Base-by-base conservation (phyloP, 441 rosid species). In the Arabidopsis lyrata region DNA sequence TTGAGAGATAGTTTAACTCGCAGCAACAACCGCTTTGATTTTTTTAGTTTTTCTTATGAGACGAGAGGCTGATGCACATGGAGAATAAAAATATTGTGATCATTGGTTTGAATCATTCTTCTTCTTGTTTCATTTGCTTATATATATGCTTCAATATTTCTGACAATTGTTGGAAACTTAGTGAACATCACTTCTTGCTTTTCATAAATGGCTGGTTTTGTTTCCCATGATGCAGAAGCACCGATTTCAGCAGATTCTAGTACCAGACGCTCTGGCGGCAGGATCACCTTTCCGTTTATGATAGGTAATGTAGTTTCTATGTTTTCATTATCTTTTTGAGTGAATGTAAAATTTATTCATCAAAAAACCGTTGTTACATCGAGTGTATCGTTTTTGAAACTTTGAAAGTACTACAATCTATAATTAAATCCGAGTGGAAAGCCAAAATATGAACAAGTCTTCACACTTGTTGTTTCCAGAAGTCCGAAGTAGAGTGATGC, bases 211-310 rank as follows among this genome's bases (percentile, higher is more conserved):
- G 69, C 62, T 55, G 56, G 47, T 62, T 72, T 61, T 29, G 49
- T 78, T 45, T 4, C 50, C 3, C 38, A 55, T 7, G 79, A 82
- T 1, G 13, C 70, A 74, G 80, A 77, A 60, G 29, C 45, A 34
- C 29, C 29, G 16, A 63, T 58, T 15, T 20, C 75, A 18, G 75
- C 12, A 48, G 68, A 29, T 39, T 66, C 78, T 4, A 68, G 57
- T 55, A 41, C 57, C 52, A 71, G 48, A 64, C 78, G 58, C n/a
- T 57, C 44, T 36, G 79, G 85, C 12, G 85, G 80, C 41, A 80
- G 80, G 85, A 64, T 74, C 63, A 79, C 81, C 58, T 80, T 77
- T 9, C 78, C 85, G 18, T 80, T 82, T 64, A 77, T 80, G 57
- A 58, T 58, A 18, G 80, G 81, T 82, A 5, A 69, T 22, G 22